A percentile compares a stretch with the other conserved stretches of the same genome.
Evolutionary conservation across 225 moss, liverwort and hornwort genomes (phyloP).

Genomic region (Pseudoscleropodium purum): DNA sequence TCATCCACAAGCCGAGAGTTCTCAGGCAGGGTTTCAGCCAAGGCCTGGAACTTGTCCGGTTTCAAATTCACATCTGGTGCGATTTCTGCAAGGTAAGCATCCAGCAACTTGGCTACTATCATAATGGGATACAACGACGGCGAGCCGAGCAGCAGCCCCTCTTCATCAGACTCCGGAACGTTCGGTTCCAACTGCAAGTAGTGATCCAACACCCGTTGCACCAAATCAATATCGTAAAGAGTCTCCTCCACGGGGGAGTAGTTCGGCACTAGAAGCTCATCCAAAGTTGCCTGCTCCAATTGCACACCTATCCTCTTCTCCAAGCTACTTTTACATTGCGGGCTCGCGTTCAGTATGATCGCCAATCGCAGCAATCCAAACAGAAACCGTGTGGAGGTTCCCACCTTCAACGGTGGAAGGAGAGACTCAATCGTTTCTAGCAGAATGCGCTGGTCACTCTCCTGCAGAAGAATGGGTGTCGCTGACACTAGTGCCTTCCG

Average conservation of each 20-base stretch:
- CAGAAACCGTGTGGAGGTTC: slow-evolving; percentile 33
- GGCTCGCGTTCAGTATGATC: slow-evolving; percentile 47
- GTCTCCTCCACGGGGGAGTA: slow-evolving; percentile 54
- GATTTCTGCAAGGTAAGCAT: slow-evolving; percentile 59
- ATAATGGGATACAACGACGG: slow-evolving; percentile 47
- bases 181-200: slow-evolving; percentile 41
- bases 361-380: slow-evolving; percentile 53
- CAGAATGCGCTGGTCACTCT: slow-evolving; percentile 32
- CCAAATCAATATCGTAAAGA: slow-evolving; percentile 53
- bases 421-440: slow-evolving; percentile 47
- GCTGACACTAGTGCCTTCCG: slow-evolving; percentile 22
- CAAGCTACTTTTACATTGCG: slow-evolving; percentile 34
- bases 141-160: slow-evolving; percentile 42
- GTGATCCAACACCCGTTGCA: slow-evolving; percentile 49
- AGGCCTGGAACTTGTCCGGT: slow-evolving; percentile 36
- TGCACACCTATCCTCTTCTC: slow-evolving; percentile 62
- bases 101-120: slow-evolving; percentile 54
- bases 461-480: slow-evolving; percentile 10
- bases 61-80: slow-evolving; percentile 56
- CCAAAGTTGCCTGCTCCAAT: slow-evolving; percentile 55
- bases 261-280: slow-evolving; percentile 57
- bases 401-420: slow-evolving; percentile 36
- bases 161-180: slow-evolving; percentile 38
- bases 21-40: slow-evolving; percentile 42
- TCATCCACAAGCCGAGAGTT: slow-evolving; percentile 41